Evolutionary conservation across 352 stramenopile genomes (phyloP).

Genomic region (Globisporangium canariense): DNA sequence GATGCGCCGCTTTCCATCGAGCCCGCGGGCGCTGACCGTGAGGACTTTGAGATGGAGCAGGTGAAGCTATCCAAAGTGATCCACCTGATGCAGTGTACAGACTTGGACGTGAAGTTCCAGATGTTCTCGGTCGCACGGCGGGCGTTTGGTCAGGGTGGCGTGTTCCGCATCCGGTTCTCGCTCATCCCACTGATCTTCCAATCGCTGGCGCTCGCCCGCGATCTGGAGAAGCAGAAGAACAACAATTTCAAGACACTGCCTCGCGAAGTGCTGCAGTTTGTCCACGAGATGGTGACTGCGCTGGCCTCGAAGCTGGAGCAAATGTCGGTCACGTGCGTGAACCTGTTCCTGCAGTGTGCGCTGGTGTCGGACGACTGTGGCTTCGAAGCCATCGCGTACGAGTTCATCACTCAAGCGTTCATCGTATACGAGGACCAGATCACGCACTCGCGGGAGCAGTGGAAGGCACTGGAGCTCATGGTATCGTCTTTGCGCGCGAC

Average conservation of each 20-base stretch:
- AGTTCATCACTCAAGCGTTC: constrained; percentile 95
- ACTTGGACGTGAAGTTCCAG: constrained; percentile 51
- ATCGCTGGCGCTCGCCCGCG: constrained; percentile 78
- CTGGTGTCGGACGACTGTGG: constrained; percentile 77
- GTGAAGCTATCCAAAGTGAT: constrained; percentile 91
- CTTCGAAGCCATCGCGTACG: constrained; percentile 94
- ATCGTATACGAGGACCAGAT: constrained; percentile 97
- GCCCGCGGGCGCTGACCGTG: constrained; percentile 18
- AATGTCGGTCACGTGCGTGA: constrained; percentile 78
- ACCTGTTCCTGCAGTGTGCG: constrained; percentile 94
- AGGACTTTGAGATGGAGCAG: constrained; percentile 86
- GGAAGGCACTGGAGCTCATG: constrained; percentile 87
- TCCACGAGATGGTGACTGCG: constrained; percentile 96
- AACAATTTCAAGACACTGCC: constrained; percentile 47
- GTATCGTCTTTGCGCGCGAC: constrained; percentile 85
- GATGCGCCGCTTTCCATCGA: constrained; percentile 26
- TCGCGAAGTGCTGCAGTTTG: constrained; percentile 95
- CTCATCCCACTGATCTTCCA: constrained; percentile 93
- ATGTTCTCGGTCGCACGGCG: constrained; percentile 67
- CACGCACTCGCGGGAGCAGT: constrained; percentile 88
- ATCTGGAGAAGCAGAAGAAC: constrained; percentile 23
- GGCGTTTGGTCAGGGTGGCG: constrained; percentile 79
- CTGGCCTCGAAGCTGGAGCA: constrained; percentile 81
- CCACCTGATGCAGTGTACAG: constrained; percentile 88
- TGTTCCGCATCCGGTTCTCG: constrained; percentile 88